Evolutionary conservation across 2,329 filamentous ascomycete species (phyloP), one percentile per base, ranked within the genome.

Genomic region (Corinectria fuckeliana): DNA sequence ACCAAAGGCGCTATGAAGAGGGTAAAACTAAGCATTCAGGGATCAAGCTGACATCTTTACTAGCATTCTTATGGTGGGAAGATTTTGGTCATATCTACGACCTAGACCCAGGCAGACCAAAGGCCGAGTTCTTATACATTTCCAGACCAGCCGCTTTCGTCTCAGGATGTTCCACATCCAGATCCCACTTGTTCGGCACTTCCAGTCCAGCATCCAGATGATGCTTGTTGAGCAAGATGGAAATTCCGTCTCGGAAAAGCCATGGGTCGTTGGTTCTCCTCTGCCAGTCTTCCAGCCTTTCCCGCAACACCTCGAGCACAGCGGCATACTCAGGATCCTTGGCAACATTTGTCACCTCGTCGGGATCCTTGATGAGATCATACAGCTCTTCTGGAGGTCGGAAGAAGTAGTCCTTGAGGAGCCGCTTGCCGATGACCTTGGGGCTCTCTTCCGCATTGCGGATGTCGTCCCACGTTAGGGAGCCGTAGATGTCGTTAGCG

Each of bases 401-500:
- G 23, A 51, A 51, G 34, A 51, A 51, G 49, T 51, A 51, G 32
- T 51, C 49, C 23, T 39, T 51, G 20, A 51, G 49, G 5, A 23
- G 49, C 13, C 49, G 26, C 36, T 51, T 51, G 7, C 49, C 49
- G 20, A 51, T 51, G 14, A 18, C 5, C 23, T 51, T 51, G 6
- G 32, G 49, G 20, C 49, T 51, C 23, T 10, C 20, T 2, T 42
- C 49, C 11, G 34, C 34, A 36, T 80, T 80, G 0, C 80, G 76
- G n/a, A 81, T 75, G 1, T 72, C 78, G 25, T 83, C 80, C 69
- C 74, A 82, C 0, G 74, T 72, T 77, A 80, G 64, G 1, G 69
- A 75, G 3, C 69, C 76, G 59, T 82, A 82, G 1, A 82, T 67
- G 62, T 1, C 80, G 74, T 70, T 73, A 0, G 77, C 75, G 53